Conservation (phyloP, 345 rosid genomes). For the Arabidopsis suecica region DNA sequence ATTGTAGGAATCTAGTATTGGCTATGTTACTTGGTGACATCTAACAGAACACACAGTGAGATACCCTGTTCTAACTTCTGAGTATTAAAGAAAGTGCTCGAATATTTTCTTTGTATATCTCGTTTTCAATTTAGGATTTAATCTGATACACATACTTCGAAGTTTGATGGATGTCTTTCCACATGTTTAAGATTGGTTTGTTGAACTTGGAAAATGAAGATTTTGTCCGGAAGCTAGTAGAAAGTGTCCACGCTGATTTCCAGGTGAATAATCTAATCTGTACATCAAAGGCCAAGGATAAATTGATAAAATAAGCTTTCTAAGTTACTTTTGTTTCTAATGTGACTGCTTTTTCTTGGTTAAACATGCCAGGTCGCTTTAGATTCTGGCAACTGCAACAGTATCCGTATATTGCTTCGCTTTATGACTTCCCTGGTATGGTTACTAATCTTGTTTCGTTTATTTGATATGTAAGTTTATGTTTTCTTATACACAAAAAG, state of each 20-base stretch:
- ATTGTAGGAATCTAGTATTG: constrained; percentile 3
- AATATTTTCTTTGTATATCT: neutral
- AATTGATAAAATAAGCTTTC: constrained; percentile 5
- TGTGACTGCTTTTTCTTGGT: constrained; percentile 29
- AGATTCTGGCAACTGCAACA: constrained; percentile 70
- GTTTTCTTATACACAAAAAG: neutral
- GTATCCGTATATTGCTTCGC: constrained; percentile 84
- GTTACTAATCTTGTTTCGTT: constrained; percentile 18
- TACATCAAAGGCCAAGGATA: neutral
- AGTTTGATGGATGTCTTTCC: constrained; percentile 27
- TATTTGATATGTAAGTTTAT: constrained; percentile 10
- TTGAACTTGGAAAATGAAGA: constrained; percentile 96
- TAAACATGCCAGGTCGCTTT: constrained; percentile 70
- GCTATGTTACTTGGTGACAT: neutral
- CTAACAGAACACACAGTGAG: neutral
- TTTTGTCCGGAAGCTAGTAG: constrained; percentile 64
- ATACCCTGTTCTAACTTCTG: constrained; percentile 10
- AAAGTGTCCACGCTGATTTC: constrained; percentile 60
- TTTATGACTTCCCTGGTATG: constrained; percentile 85
- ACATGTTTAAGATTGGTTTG: constrained; percentile 68
- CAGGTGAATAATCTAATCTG: constrained; percentile 61
- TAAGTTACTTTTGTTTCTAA: constrained; percentile 12
- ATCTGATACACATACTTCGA: constrained; percentile 5
- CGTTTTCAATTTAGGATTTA: neutral
- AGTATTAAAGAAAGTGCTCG: neutral